Conservation (phyloP, 176 grass and related monocot species). For the Alopecurus myosuroides region DNA sequence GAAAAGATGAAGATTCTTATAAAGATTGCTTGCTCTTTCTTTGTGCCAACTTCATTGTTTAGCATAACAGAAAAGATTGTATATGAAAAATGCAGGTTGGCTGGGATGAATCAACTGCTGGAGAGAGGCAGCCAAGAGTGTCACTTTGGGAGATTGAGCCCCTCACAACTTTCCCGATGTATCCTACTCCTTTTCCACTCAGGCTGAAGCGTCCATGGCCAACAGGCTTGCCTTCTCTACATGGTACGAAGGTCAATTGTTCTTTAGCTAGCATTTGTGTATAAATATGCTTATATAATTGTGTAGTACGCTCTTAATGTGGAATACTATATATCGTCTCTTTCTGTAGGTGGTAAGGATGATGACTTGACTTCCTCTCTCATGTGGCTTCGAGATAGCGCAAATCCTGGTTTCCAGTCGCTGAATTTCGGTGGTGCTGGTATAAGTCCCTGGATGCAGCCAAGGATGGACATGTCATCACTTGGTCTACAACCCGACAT, state of each 20-base stretch:
- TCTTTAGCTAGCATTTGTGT: constrained; percentile 17
- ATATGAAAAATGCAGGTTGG: constrained; percentile 64
- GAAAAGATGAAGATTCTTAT: neutral
- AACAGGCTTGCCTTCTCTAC: constrained; percentile 75
- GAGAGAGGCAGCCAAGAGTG: constrained; percentile 96
- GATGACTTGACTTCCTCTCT: constrained; percentile 86
- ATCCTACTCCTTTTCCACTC: constrained; percentile 86
- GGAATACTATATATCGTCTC: constrained; percentile 7
- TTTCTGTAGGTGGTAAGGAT: constrained; percentile 78
- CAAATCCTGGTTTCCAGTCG: constrained; percentile 75
- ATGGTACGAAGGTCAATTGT: constrained; percentile 38
- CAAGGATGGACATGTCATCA: constrained; percentile 58
- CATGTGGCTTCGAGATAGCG: constrained; percentile 84
- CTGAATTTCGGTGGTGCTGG: constrained; percentile 75
- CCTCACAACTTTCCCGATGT: constrained; percentile 98
- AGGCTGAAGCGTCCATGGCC: constrained; percentile 99
- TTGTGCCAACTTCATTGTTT: constrained; percentile 1
- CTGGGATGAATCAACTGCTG: constrained; percentile 97
- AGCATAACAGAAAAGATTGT: neutral
- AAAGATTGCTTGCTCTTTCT: neutral
- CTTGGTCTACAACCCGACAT: constrained; percentile 70
- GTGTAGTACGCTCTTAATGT: neutral
- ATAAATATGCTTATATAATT: neutral
- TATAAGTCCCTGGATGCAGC: constrained; percentile 75
- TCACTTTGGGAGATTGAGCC: constrained; percentile 99